Base-by-base conservation (phyloP, 768 basidiomycete genomes). In the Hypholoma sublateritium region DNA sequence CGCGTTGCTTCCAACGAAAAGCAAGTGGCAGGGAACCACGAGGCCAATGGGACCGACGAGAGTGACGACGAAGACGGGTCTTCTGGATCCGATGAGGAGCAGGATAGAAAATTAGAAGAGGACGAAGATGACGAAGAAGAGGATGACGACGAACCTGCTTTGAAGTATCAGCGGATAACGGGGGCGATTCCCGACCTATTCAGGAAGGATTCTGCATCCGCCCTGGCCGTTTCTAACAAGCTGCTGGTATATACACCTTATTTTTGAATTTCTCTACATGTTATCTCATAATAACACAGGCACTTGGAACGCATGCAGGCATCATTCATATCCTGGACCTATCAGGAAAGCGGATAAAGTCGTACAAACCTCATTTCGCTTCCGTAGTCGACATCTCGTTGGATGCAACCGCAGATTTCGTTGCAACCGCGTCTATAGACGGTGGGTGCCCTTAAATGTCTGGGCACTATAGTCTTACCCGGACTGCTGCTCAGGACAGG, bases 371-470 rank as follows among this genome's bases (percentile, higher is more conserved):
- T 1, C 97, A 99, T 67, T 77, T 85, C 34, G 95, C 95, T 0
- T 92, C 92, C 11, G 79, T 98, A 54, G 83, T 86, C 56, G 94
- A 94, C 67, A 87, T 98, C 36, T 83, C 81, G 48, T 80, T 98
- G 66, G 95, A 98, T 68, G 75, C 79, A 53, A 90, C 89, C 0
- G 87, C 84, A 32, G 94, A 97, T 56, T 98, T 94, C 65, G 83
- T 98, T 6, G 94, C 88, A 1, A 95, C 93, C 6, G 90, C 95
- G 0, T 94, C 93, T 3, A 86, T 96, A 60, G 96, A 99, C 72
- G 96, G 96, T 93, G 70, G 73, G 83, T 66, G 12, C 22, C 12
- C 24, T 52, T 19, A n/a, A 37, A 43, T 7, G 5, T 5, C 36
- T 39, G 49, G 36, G 28, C 34, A 42, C 41, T 16, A 7, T 19